A percentile compares a stretch with the other conserved stretches of the same genome.
phyloP scores from a whole-genome alignment of 2,329 filamentous ascomycete species.

The Neofusicoccum kwambonambiense region DNA sequence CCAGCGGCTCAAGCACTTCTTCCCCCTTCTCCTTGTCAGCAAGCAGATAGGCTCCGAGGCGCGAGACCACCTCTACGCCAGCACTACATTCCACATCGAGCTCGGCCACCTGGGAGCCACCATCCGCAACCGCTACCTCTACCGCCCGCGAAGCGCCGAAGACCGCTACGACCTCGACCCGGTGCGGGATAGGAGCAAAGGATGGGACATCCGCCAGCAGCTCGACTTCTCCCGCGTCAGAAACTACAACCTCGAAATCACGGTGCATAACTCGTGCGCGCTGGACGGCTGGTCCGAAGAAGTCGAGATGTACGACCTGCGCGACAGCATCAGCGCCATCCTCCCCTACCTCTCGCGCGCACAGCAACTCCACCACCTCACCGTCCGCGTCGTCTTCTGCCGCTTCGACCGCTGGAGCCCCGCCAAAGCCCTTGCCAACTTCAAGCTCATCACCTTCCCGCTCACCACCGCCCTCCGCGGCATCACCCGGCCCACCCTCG shows the following conservation, averaged over 20 bases:
- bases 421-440: constrained; percentile 25
- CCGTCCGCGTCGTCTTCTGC: constrained; percentile 29
- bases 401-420: constrained; percentile 27
- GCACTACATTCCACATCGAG: constrained; percentile 31
- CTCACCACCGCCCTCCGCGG: constrained; percentile 33
- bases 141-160: constrained; percentile 30
- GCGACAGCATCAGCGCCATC: constrained; percentile 18
- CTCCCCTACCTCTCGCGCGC: constrained; percentile 20
- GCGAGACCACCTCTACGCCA: constrained; percentile 31
- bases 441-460: constrained; percentile 29
- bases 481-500: constrained; percentile 28
- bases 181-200: constrained; percentile 23
- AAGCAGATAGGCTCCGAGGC: constrained; percentile 30
- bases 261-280: constrained; percentile 26
- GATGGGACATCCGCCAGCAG: constrained; percentile 27
- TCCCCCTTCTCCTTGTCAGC: constrained; percentile 27
- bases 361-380: constrained; percentile 29
- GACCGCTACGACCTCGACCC: constrained; percentile 24
- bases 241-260: constrained; percentile 34
- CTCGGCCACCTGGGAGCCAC: constrained; percentile 32
- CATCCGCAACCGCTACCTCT: constrained; percentile 33
- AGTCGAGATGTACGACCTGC: constrained; percentile 37
- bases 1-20: not conserved
- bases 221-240: constrained; percentile 33
- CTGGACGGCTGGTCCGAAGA: constrained; percentile 31